Evolutionary conservation across 768 basidiomycete genomes (phyloP), one percentile per base, ranked within the genome.

Genomic region (Lactarius evosmus): DNA sequence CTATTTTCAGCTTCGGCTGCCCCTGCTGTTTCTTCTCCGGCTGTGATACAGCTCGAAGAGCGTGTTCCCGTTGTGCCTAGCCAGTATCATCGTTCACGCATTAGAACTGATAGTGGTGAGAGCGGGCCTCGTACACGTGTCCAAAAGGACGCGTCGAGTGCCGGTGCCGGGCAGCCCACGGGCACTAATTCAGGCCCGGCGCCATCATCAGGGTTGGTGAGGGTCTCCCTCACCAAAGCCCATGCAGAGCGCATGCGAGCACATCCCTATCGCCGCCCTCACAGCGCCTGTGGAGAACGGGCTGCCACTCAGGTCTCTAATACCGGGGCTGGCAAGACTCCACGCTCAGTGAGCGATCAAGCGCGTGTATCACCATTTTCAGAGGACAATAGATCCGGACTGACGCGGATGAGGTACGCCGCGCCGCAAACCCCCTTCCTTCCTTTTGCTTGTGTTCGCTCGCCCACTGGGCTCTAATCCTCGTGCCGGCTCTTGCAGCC

Each of bases 381-480:
- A 29, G 56, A 29, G 51, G 58, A 62, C 27, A 59, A 54, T 38
- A 38, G 58, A 29, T 61, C 54, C 16, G 59, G 58, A 33, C 51
- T 60, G 67, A 46, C 67, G 38, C 66, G 51, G 44, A 68, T 68
- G 67, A 67, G 67, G 67, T 68, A 58, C 67, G 67, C 41, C 11
- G 41, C 9, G 29, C 40, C n/a, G 57, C 16, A n/a, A 17, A 14
- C 66, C 44, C 27, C 38, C 44, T 29, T 27, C 30, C 36, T 40
- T 32, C 41, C 27, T 36, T 56, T 22, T 12, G 9, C 50, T 33
- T 25, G 30, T 36, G 19, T 59, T 27, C 49, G 7, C 33, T 32
- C 41, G 34, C 52, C 41, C 52, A 27, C 30, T 58, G 32, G 22
- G 41, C 40, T 36, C 58, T 62, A 53, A 62, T 46, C 46, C 27